Percentiles rank a stretch among this genome's conserved stretches.
These are phyloP conservation scores for Suillus discolor DNA, from an alignment of 768 basidiomycete genomes.

Conservation along the genomic window DNA sequence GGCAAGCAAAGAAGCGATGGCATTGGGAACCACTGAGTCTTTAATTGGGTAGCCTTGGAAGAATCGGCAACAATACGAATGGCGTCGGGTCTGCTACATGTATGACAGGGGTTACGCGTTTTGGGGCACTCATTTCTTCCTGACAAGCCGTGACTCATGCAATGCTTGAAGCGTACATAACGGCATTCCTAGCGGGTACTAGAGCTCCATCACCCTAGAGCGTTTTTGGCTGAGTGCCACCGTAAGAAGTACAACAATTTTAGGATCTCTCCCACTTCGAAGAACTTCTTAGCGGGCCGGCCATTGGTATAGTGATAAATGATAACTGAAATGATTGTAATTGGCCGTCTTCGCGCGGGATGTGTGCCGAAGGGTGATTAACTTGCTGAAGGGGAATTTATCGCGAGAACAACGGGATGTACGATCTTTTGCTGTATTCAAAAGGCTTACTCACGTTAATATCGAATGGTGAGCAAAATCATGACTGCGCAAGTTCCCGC, in stretches of 20 bases:
- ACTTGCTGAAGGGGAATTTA: not conserved
- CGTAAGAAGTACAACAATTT: not conserved
- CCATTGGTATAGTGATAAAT: not conserved
- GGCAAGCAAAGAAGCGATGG: not conserved
- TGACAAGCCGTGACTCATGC: not conserved
- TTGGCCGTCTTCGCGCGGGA: not conserved
- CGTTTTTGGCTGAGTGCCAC: not conserved
- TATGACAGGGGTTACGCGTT: not conserved
- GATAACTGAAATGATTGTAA: not conserved
- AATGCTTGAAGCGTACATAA: not conserved
- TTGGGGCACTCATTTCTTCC: not conserved
- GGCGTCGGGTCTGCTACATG: not conserved
- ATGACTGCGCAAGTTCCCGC: not conserved
- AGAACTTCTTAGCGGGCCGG: not conserved
- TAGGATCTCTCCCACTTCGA: not conserved
- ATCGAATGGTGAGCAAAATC: not conserved
- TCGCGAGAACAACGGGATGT: not conserved
- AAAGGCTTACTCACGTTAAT: not conserved
- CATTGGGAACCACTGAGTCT: not conserved
- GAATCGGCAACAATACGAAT: not conserved
- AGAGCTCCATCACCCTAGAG: not conserved
- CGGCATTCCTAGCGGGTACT: not conserved
- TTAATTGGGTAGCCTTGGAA: not conserved
- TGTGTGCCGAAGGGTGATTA: not conserved
- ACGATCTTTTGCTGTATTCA: not conserved